Percentiles rank a stretch among this genome's conserved stretches.
Evolutionary conservation across 306 rosid genomes (phyloP).

Genomic region (Elaeagnus macrophylla): DNA sequence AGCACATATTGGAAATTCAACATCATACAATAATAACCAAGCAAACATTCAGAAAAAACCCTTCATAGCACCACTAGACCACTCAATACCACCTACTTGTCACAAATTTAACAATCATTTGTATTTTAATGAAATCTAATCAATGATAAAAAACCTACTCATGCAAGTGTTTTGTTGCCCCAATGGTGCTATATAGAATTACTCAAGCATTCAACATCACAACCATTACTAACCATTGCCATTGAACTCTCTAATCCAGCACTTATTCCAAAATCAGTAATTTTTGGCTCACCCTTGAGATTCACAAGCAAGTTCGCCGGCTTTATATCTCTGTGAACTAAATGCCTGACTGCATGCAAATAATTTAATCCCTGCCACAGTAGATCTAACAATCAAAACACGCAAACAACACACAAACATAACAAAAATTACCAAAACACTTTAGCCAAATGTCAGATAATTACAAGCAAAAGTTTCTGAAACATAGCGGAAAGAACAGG

Average conservation of each 20-base stretch:
- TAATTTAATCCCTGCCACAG: conserved; percentile 73
- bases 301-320: conserved; percentile 91
- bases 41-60: too few species aligned
- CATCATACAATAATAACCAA: too few species aligned
- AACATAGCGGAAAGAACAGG: conserved; percentile 79
- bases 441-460: not conserved
- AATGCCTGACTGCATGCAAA: conserved; percentile 81
- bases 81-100: too few species aligned
- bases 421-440: conserved; percentile 4
- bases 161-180: too few species aligned
- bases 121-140: too few species aligned
- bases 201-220: not conserved
- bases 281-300: conserved; percentile 94
- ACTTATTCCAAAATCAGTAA: conserved; percentile 95
- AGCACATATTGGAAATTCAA: not conserved
- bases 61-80: too few species aligned
- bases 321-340: conserved; percentile 95
- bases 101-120: too few species aligned
- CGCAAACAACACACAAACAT: not conserved
- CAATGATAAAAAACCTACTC: too few species aligned
- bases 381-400: not conserved
- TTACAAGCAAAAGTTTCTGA: conserved; percentile 76
- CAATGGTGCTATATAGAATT: not conserved
- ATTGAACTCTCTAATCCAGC: conserved; percentile 94
- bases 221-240: conserved; percentile 70